These are phyloP conservation scores for Colletotrichum sublineola DNA, from an alignment of 2,329 filamentous ascomycete species.

Conservation along the genomic window DNA sequence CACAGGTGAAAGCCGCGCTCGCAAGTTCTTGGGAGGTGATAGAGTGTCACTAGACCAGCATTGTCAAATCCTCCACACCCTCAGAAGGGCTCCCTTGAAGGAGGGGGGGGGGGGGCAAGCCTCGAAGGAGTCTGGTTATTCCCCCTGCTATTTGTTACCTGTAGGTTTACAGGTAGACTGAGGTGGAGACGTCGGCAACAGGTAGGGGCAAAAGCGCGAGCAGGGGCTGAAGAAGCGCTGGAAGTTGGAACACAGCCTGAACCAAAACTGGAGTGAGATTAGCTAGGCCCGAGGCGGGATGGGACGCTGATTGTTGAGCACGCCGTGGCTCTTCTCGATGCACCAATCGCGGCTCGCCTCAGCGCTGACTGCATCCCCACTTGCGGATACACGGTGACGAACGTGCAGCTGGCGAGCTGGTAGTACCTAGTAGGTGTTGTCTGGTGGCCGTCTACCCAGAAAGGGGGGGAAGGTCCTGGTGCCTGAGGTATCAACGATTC, in stretches of 20 bases:
- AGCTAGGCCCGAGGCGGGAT: conserved; percentile 9
- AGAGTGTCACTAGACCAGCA: conserved; percentile 14
- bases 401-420: conserved; percentile 24
- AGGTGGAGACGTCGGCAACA: neutral
- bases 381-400: conserved; percentile 7
- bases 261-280: conserved; percentile 25
- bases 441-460: neutral
- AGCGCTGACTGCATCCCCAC: conserved; percentile 17
- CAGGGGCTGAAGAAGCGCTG: conserved; percentile 34
- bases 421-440: neutral
- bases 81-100: conserved; percentile 4
- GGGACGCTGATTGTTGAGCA: conserved; percentile 14
- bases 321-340: conserved; percentile 6
- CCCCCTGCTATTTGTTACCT: neutral
- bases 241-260: conserved; percentile 14
- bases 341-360: conserved; percentile 40
- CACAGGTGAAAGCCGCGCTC: conserved; percentile 3
- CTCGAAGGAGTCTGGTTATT: neutral
- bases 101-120: neutral
- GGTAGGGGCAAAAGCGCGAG: neutral
- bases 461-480: neutral
- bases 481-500: conserved; percentile 21
- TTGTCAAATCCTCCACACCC: conserved; percentile 6
- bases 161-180: neutral
- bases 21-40: conserved; percentile 13